phyloP scores from a whole-genome alignment of 2,329 filamentous ascomycete genomes.

The Stagonosporopsis chrysanthemi region DNA sequence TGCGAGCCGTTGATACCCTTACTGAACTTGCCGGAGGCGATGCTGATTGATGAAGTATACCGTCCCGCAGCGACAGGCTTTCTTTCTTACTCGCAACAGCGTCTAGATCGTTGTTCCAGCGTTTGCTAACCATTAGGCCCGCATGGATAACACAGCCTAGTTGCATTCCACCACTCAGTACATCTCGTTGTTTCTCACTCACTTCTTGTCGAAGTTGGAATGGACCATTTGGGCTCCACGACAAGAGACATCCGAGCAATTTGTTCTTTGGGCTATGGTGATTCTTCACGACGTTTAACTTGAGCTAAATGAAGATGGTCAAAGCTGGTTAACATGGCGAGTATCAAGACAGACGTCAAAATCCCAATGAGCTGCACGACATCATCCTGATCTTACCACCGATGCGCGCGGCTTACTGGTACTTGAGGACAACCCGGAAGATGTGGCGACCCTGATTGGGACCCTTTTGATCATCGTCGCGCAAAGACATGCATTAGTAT shows the following conservation, averaged over 20 bases:
- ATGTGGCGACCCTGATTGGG: not conserved
- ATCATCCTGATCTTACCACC: not conserved
- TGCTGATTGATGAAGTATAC: not conserved
- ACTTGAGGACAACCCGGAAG: not conserved
- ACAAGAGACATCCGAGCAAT: not conserved
- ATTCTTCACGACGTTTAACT: not conserved
- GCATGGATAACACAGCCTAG: not conserved
- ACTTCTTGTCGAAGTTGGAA: too few relatives aligned
- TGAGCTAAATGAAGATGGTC: not conserved
- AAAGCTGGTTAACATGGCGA: not conserved
- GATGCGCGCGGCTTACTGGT: not conserved
- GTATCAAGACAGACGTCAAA: not conserved
- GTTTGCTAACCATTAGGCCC: not conserved
- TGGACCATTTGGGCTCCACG: too few relatives aligned
- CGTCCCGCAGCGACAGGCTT: not conserved
- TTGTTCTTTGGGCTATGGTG: not conserved
- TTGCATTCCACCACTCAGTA: not conserved
- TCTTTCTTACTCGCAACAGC: not conserved
- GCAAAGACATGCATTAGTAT: not conserved
- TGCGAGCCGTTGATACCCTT: constrained; percentile 2
- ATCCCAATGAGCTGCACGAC: too few relatives aligned
- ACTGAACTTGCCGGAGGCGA: not conserved
- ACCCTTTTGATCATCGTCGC: not conserved
- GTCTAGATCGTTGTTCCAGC: not conserved
- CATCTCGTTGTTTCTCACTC: too few relatives aligned